phyloP scores from a whole-genome alignment of 306 rosid genomes.

The Casuarina glauca region DNA sequence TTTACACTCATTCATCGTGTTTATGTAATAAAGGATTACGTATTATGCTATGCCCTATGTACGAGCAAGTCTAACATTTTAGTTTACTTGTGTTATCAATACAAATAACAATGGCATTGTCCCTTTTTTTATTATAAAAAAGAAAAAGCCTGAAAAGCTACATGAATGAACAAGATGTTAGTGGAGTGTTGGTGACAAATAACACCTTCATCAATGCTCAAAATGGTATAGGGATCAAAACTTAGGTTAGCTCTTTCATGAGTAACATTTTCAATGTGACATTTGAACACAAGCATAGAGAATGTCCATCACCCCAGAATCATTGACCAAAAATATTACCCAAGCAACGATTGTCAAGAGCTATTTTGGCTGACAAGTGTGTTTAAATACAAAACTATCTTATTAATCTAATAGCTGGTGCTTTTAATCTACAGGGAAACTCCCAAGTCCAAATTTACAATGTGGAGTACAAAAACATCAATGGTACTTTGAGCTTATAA shows the following conservation, averaged over 20 bases:
- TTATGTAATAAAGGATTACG: no score
- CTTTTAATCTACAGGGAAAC: background rate
- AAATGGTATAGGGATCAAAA: conserved; percentile 62
- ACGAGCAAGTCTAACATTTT: no score
- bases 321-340: conserved; percentile 66
- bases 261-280: conserved; percentile 31
- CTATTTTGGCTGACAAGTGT: background rate
- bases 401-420: background rate
- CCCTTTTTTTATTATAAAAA: no score
- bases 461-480: conserved; percentile 23
- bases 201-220: conserved; percentile 40
- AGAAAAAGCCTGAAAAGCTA: no score
- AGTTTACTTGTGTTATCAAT: no score
- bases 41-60: no score
- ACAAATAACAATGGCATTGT: no score
- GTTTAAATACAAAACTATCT: background rate
- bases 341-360: conserved; percentile 30
- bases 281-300: conserved; percentile 53
- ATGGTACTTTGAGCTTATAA: conserved; percentile 27
- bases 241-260: conserved; percentile 46
- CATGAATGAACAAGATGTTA: conserved; percentile 35
- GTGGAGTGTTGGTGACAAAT: conserved; percentile 39
- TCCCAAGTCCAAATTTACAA: conserved; percentile 27
- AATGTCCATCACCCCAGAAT: conserved; percentile 42
- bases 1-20: no score